Evolutionary conservation across 179 eudicot species (phyloP), one percentile per base, ranked within the genome.

Genomic region (Gypsophila paniculata): DNA sequence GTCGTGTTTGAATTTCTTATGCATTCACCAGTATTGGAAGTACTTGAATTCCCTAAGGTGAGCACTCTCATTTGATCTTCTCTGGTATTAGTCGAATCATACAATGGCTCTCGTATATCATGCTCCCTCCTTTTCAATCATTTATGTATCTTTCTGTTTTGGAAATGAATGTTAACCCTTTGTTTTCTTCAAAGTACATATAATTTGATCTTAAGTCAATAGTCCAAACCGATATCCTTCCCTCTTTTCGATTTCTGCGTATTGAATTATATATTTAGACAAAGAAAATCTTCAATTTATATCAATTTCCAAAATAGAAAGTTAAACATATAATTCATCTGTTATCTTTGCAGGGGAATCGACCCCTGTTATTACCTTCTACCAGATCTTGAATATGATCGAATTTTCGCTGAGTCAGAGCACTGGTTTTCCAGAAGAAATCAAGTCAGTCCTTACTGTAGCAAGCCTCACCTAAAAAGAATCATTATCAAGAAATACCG

Each of bases 11-110:
- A 46, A 51, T 68, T 68, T 26, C 71, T 68, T 48, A 49, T 11
- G 1, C n/a, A 42, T 17, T 68, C 71, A 9, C 71, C 59, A 23
- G 5, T 49, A 22, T 68, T 68, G 51, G 59, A 68, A 51, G 51
- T 13, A 15, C 71, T 68, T 49, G 60, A 12, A 14, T 68, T 68
- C n/a, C 71, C 59, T 10, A 18, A 51, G 71, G 71, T 51, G 11
- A 51, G 58, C 49, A 32, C 5, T 4, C 57, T 64, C 12, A 18
- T 64, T 64, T 14, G 48, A 5, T 64, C 6, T 15, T 6, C 3
- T 8, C 38, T 9, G 48, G 19, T 14, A 3, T 5, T 4, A 8
- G 9, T 22, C 15, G 0, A n/a, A 19, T 63, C 14, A 26, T 3
- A 61, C 8, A 4, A 25, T 2, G 7, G 11, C 5, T 44, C 49